These are phyloP conservation scores for Ganoderma leucocontextum DNA, from an alignment of 1,284 basidiomycete species.

Conservation along the genomic window DNA sequence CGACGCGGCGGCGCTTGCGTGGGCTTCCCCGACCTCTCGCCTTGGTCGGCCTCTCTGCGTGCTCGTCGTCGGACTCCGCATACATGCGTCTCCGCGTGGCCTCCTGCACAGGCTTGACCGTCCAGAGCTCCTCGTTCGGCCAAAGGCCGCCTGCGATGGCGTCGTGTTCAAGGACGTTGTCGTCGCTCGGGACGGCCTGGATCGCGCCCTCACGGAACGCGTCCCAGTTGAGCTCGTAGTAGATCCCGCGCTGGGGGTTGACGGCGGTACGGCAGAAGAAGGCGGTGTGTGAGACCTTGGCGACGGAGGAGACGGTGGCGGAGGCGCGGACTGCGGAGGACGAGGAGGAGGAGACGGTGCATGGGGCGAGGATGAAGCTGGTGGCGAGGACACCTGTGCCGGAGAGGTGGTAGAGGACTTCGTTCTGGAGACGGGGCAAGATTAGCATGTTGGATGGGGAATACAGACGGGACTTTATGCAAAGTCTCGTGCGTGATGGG, in stretches of 20 bases:
- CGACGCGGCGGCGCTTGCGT: conserved; percentile 6
- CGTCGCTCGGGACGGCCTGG: conserved; percentile 36
- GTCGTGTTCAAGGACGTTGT: conserved; percentile 11
- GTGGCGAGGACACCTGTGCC: conserved; percentile 57
- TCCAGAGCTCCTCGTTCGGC: conserved; percentile 25
- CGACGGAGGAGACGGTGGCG: conserved; percentile 5
- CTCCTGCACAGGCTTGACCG: conserved; percentile 12
- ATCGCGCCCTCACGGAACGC: conserved; percentile 52
- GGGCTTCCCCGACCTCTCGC: neutral
- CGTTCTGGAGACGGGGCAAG: conserved; percentile 54
- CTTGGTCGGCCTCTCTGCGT: neutral
- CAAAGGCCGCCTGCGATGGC: conserved; percentile 17
- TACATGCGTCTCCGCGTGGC: neutral
- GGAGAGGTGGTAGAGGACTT: conserved; percentile 71
- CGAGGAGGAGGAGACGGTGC: conserved; percentile 50
- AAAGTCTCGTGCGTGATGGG: too few species aligned
- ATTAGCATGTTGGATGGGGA: neutral
- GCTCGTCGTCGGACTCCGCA: neutral
- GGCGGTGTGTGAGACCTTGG: conserved; percentile 39
- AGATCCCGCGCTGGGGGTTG: conserved; percentile 64
- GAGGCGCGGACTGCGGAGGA: conserved; percentile 19
- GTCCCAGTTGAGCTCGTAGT: conserved; percentile 70
- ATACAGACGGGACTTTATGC: conserved; percentile 77
- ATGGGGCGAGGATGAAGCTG: conserved; percentile 58
- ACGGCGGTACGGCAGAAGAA: conserved; percentile 67